Base-by-base conservation (phyloP, 805 yeast species). In the Diddensiella caesifluorescens region DNA sequence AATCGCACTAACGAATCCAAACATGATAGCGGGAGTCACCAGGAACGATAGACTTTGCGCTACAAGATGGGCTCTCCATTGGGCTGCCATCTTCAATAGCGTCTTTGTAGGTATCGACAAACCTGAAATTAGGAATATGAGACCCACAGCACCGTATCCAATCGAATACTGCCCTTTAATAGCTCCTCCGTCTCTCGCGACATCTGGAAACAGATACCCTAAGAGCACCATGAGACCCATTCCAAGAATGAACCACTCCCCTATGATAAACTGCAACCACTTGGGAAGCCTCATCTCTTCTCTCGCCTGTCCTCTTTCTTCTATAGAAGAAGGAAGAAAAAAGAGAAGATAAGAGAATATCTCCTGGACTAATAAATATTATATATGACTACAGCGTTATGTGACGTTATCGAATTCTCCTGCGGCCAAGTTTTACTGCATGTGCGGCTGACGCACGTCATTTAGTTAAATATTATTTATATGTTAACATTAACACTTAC, bases 31-130 rank as follows among this genome's bases (percentile, higher is more conserved):
- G 12, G 81, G 72, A 0, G 92, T 81, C 41, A 87, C 69, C 29
- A 88, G 61, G 53, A 88, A 88, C 21, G 87, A 81, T 45, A 79
- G 67, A 3, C 78, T 50, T 34, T 83, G 64, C 4, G 85, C 81
- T 0, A 87, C 74, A 20, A 80, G 46, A 62, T 88, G 96, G 0
- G 90, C 92, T 53, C 95, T 69, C 92, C 92, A 85, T 55, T 85
- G 75, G 0, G 71, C 64, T 63, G 81, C 67, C 60, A 84, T 85
- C n/a, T 62, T 64, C 57, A 77, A 41, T 37, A 88, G 65, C 22
- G 75, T 75, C 31, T 64, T 69, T 1, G 92, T 76, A 34, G 77
- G 69, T 80, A 87, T 87, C 22, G 86, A 76, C 21, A 87, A 61
- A 0, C 95, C 96, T 37, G 88, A 80, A 25, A 85, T 78, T 31